A percentile compares a stretch with the other conserved stretches of the same genome.
Conservation (phyloP, 208 protist species). For the Trypanosoma lewisi region DNA sequence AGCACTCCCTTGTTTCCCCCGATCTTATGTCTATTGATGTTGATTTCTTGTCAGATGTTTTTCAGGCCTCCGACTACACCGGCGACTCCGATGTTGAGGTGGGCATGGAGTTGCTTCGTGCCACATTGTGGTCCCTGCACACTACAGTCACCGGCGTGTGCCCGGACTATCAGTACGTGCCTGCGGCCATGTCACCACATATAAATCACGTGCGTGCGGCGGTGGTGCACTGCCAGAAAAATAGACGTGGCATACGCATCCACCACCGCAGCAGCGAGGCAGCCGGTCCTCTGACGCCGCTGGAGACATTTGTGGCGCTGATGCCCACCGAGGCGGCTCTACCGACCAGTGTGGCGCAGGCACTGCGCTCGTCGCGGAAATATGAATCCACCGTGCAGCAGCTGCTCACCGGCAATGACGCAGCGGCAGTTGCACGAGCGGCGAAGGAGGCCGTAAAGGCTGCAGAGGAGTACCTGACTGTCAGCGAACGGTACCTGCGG, state of each 20-base stretch:
- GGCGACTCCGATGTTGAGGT: constrained; percentile 36
- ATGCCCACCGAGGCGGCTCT: constrained; percentile 78
- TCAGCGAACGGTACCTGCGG: constrained; percentile 69
- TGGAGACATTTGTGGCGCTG: constrained; percentile 78
- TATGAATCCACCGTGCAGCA: constrained; percentile 29
- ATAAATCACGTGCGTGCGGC: constrained; percentile 70
- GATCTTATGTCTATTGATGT: constrained; percentile 51
- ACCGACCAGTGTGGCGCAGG: constrained; percentile 39
- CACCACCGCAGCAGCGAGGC: not conserved
- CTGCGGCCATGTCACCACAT: constrained; percentile 36
- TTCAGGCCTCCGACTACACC: constrained; percentile 67
- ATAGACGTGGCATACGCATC: constrained; percentile 1
- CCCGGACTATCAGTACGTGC: constrained; percentile 49
- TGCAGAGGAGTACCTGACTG: constrained; percentile 37
- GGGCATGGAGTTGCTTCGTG: constrained; percentile 40
- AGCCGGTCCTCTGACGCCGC: constrained; percentile 60
- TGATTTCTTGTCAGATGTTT: constrained; percentile 65
- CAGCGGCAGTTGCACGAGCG: constrained; percentile 37
- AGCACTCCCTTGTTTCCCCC: constrained; percentile 48
- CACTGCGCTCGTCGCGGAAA: constrained; percentile 34
- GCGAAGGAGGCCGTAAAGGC: constrained; percentile 52
- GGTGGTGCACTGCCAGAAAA: constrained; percentile 35
- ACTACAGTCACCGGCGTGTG: constrained; percentile 46
- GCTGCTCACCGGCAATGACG: constrained; percentile 59
- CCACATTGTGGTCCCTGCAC: constrained; percentile 54